Base-by-base conservation (phyloP, 139 green algal genomes). In the Chlorella vulgaris region DNA sequence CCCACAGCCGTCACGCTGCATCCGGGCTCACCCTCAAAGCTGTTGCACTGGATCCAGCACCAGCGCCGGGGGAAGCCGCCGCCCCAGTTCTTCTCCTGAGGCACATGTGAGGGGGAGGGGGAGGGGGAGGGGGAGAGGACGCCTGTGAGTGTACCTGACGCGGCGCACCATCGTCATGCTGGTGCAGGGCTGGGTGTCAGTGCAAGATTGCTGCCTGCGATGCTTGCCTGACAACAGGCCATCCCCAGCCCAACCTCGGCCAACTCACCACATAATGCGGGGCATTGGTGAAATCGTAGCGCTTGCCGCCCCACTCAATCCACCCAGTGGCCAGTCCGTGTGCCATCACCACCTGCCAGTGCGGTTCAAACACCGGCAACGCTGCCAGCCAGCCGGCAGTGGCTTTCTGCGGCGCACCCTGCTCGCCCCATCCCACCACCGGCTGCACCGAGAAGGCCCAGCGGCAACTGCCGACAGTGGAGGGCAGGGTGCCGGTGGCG, bases 21-120 rank as follows among this genome's bases (percentile, higher is more conserved):
- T 4, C 90, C 88, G 3, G 89, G 84, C 36, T 69, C 83, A 86
- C 83, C 88, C 84, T 94, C 85, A 83, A 98, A 99, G 0, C 88
- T 89, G 85, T 98, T 98, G 90, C 96, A 98, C 86, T 98, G 93
- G 13, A 96, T 67, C 96, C 96, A 99, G 78, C 92, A 93, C 96
- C 96, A 99, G 69, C 90, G 93, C 35, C 82, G 88, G 2, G 96
- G 96, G 87, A 99, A 99, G 69, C 94, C 93, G 36, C 91, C 95
- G 33, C 96, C 96, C 96, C 96, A 99, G 89, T 99, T 99, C 90
- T 99, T 99, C 84, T 99, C 96, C 58, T 69, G 36, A 31, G 51
- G 55, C 88, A 89, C 4, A 83, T 74, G 24, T 80, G 89, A 15
- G 7, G 15, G 43, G 5, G 4, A 4, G 69, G 1, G 28, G 7